Base-by-base conservation (phyloP, 1,139 yeast genomes). In the Debaryomyces sp. region DNA sequence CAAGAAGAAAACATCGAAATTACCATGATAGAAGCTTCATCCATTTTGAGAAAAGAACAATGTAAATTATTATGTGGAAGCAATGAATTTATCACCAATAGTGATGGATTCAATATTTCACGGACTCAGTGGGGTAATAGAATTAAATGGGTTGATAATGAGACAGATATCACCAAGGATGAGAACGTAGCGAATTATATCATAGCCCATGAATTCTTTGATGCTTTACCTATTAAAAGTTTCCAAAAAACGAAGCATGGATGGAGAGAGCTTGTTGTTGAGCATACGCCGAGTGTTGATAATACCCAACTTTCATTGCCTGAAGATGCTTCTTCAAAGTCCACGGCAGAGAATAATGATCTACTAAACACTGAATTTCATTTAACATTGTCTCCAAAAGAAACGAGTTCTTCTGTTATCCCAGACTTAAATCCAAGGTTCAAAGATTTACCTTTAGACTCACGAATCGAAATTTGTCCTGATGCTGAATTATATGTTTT, bases 131-230 rank as follows among this genome's bases (percentile, higher is more conserved):
- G 84, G 81, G 84, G 84, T 1, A 78, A 81, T 43, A 62, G 64
- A 0, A 73, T 86, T 6, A 68, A 65, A 33, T 89, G 96, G 96
- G 75, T 80, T n/a, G 89, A 85, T 51, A 83, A 85, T 13, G 88
- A 87, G 50, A 75, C 76, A 51, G 86, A 83, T 50, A 64, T 85
- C 9, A 67, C 70, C 7, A 61, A 65, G 0, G 71, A 71, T 4
- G 71, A 69, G 4, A 56, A 65, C 1, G 52, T 55, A 2, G 80
- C 89, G 34, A 86, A 88, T 52, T 89, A 81, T 61, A 73, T 88
- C 7, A 63, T 89, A 47, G 96, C 96, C 0, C 96, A 89, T 62
- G 96, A 89, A 62, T 89, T 89, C 59, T 89, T 87, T 61, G 96
- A 89, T 67, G 96, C 96, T 0, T 72, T 89, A 50, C 96, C 96